A percentile compares a stretch with the other conserved stretches of the same genome.
These are phyloP conservation scores for Ramalina intermedia DNA, from an alignment of 495 filamentous ascomycete genomes.

Conservation along the genomic window DNA sequence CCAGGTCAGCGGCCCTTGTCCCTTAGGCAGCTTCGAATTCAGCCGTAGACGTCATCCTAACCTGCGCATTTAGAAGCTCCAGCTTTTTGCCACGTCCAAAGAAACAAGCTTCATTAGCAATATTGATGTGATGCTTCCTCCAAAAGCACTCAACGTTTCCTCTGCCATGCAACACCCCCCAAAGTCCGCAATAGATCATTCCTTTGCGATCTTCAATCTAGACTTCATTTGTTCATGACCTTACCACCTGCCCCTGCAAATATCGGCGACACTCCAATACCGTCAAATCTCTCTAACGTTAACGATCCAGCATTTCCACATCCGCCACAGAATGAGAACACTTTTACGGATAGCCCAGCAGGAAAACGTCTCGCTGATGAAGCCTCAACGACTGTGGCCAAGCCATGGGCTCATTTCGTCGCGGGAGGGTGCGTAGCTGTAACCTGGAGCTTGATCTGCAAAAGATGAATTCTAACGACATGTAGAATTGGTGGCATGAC, in stretches of 20 bases:
- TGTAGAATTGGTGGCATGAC: conserved; percentile 74
- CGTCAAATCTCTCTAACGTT: background rate
- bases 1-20: no score
- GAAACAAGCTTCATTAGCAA: no score
- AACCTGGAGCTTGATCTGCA: background rate
- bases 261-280: conserved; percentile 6
- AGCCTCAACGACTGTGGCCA: conserved; percentile 39
- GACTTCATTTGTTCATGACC: conserved; percentile 10
- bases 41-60: no score
- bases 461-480: background rate
- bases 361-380: conserved; percentile 21
- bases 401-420: conserved; percentile 80
- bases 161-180: no score
- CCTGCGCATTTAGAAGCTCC: no score
- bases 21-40: no score
- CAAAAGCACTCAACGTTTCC: no score
- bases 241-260: conserved; percentile 3
- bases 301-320: conserved; percentile 29
- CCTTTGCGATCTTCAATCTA: no score
- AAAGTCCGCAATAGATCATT: no score
- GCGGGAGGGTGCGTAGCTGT: conserved; percentile 62
- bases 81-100: no score
- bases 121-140: no score
- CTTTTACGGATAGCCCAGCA: conserved; percentile 28
- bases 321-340: conserved; percentile 48